A percentile compares a stretch with the other conserved stretches of the same genome.
These are phyloP conservation scores for Eimeria sp. DNA, from an alignment of 169 alveolate genomes.

Conservation along the genomic window DNA sequence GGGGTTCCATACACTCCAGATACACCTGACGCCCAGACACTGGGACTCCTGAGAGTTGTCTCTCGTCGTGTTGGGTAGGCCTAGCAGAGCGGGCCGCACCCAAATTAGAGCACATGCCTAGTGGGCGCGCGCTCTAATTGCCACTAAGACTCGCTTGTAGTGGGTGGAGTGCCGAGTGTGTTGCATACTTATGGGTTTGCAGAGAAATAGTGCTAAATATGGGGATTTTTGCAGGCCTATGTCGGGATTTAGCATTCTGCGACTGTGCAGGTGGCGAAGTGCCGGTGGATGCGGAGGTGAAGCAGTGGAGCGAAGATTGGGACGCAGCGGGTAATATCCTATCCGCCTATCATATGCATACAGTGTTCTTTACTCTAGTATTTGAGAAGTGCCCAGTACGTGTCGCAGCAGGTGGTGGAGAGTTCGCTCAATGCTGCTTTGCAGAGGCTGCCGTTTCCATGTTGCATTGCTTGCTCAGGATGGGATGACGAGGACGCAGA, in stretches of 20 bases:
- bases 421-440: not conserved
- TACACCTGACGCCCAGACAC: not conserved
- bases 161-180: slow-evolving; percentile 4
- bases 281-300: slow-evolving; percentile 82
- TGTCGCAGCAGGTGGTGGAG: not conserved
- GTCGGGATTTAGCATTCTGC: not conserved
- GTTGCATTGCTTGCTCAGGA: slow-evolving; percentile 51
- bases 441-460: not conserved
- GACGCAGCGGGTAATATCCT: slow-evolving; percentile 83
- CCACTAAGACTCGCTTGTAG: not conserved
- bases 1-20: not conserved
- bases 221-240: not conserved
- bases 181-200: not conserved
- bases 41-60: not conserved
- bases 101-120: not conserved
- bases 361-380: not conserved
- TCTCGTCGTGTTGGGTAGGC: not conserved
- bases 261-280: slow-evolving; percentile 80
- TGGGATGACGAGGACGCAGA: slow-evolving; percentile 86
- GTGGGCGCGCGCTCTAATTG: not conserved
- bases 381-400: not conserved
- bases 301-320: slow-evolving; percentile 86
- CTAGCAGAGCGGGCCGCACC: not conserved
- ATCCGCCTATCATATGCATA: not conserved
- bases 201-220: not conserved